Conservation (phyloP, 805 yeast genomes). For the Yarrowia sp. region DNA sequence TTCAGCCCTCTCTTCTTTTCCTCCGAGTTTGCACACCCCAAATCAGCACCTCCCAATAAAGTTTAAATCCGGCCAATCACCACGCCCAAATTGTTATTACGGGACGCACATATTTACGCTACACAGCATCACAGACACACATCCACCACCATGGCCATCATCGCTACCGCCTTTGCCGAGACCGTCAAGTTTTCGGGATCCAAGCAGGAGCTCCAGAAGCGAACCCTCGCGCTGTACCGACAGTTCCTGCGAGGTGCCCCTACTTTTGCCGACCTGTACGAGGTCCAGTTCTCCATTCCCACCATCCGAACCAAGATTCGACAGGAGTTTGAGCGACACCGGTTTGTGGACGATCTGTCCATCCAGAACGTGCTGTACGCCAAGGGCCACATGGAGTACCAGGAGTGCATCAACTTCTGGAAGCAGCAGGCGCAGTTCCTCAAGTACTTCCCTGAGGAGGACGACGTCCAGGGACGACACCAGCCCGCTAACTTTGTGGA, state of each 20-base stretch:
- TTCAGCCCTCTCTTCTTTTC: too few species aligned
- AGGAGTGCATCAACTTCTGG: conserved; percentile 85
- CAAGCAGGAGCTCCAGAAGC: conserved; percentile 56
- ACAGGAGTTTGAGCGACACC: conserved; percentile 84
- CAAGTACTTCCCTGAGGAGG: conserved; percentile 73
- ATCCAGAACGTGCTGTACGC: conserved; percentile 67
- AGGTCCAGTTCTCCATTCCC: conserved; percentile 61
- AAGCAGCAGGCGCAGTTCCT: conserved; percentile 82
- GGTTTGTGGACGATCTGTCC: conserved; percentile 66
- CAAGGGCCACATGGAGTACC: conserved; percentile 89
- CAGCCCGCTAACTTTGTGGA: conserved; percentile 63
- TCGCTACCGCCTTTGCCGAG: conserved; percentile 82
- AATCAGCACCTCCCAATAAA: not conserved
- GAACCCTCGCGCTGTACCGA: conserved; percentile 71
- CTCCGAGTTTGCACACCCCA: not conserved
- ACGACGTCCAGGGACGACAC: conserved; percentile 50
- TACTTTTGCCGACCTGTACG: conserved; percentile 46
- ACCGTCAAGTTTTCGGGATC: conserved; percentile 66
- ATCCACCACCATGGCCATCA: conserved; percentile 58
- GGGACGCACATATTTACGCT: not conserved
- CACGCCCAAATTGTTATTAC: conserved; percentile 15
- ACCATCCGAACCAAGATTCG: conserved; percentile 78
- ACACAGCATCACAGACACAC: not conserved
- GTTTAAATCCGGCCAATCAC: conserved; percentile 15
- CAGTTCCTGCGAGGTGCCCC: conserved; percentile 55